Base-by-base conservation (phyloP, 495 filamentous ascomycete genomes). In the Penicillium herquei region DNA sequence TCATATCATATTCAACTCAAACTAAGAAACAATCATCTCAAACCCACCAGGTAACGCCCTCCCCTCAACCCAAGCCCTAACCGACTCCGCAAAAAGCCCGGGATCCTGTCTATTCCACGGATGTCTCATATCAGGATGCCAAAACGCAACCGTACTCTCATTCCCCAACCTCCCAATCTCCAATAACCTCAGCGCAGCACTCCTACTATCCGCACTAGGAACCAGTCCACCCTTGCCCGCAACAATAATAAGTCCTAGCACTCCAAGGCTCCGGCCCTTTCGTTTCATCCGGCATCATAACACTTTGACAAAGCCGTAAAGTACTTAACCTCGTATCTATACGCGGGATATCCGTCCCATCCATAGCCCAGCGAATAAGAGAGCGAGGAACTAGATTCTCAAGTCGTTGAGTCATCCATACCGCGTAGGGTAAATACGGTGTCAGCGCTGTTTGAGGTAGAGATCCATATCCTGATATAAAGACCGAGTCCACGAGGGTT, bases 91-190 rank as follows among this genome's bases (percentile, higher is more conserved):
- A 57, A 61, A 61, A 7, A 61, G 8, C 34, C 18, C 18, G 5
- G 58, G 58, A 16, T 39, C 54, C 17, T 61, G 53, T 8, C 52
- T 34, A 51, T 49, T 54, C 56, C 60, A 63, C 6, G 56, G 43
- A 63, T 63, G 60, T 31, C 56, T 14, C 48, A 59, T 51, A 18
- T 26, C 17, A 17, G 39, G 32, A 48, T 63, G 60, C 12, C 39
- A 40, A 11, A 41, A 49, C 13, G 55, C 60, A 6, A 54, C 16
- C 33, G 55, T 55, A 34, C 34, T 46, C 7, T 5, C 9, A 13
- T 40, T 49, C 18, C 18, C 5, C n/a, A 42, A 42, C 17, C 16
- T 26, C 32, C 45, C 53, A 21, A 43, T 46, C 41, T 30, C 17
- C 32, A 59, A 17, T 14, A 54, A n/a, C 30, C 34, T 46, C 16